phyloP scores from a whole-genome alignment of 768 basidiomycete species.

The Phaffia tasmanica region DNA sequence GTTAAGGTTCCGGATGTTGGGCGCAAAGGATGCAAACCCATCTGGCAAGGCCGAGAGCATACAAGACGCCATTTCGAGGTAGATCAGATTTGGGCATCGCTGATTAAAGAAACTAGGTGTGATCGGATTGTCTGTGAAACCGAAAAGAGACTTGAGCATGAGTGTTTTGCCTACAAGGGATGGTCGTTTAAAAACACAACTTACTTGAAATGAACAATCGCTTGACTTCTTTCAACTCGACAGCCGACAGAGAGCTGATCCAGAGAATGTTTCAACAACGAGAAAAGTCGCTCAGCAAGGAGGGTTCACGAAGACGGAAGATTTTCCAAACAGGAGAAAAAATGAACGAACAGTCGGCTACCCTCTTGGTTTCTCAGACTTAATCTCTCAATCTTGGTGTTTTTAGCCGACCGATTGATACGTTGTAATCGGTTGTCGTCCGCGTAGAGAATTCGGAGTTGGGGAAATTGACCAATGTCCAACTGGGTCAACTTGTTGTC shows the following conservation, averaged over 20 bases:
- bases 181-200: conserved; percentile 30
- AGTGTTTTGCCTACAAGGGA: neutral
- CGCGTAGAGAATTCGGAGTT: conserved; percentile 79
- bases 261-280: conserved; percentile 12
- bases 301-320: neutral
- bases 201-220: conserved; percentile 86
- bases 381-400: conserved; percentile 72
- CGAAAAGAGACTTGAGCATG: neutral
- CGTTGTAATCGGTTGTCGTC: conserved; percentile 57
- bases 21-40: conserved; percentile 53
- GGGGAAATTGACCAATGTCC: conserved; percentile 48
- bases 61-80: conserved; percentile 84
- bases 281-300: conserved; percentile 8
- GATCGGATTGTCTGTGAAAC: conserved; percentile 35
- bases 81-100: conserved; percentile 76
- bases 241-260: conserved; percentile 28
- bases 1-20: conserved; percentile 83
- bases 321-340: conserved; percentile 28
- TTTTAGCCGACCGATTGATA: conserved; percentile 35
- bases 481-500: conserved; percentile 64
- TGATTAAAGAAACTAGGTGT: conserved; percentile 42
- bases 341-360: conserved; percentile 56
- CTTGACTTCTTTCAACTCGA: conserved; percentile 78
- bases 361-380: conserved; percentile 74
- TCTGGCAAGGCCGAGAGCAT: conserved; percentile 63